A percentile compares a stretch with the other conserved stretches of the same genome.
These are phyloP conservation scores for Coniochaeta sp. DNA, from an alignment of 2,329 filamentous ascomycete genomes.

Conservation along the genomic window DNA sequence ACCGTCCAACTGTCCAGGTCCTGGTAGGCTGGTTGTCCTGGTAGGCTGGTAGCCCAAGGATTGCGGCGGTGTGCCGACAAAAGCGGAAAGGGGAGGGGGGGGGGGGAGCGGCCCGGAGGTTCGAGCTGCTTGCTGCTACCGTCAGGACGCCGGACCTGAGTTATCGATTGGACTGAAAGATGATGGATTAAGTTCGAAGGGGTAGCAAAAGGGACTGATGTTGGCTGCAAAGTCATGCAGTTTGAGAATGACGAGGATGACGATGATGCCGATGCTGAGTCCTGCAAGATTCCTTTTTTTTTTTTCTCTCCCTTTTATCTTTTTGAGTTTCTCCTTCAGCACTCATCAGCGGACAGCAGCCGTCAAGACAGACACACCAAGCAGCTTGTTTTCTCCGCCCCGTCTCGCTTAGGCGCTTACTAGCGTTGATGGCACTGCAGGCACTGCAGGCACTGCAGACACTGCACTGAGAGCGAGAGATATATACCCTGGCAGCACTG, in stretches of 20 bases:
- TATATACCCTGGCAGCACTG: too few relatives aligned
- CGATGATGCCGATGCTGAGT: not conserved
- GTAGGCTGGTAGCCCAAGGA: not conserved
- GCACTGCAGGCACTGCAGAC: too few relatives aligned
- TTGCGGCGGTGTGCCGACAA: not conserved
- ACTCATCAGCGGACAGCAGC: not conserved
- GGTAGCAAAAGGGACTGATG: not conserved
- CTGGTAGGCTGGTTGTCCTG: not conserved
- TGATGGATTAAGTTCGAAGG: not conserved
- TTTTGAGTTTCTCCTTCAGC: not conserved
- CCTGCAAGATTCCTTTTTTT: too few relatives aligned
- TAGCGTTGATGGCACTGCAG: not conserved
- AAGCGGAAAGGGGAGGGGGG: not conserved
- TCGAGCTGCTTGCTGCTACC: not conserved
- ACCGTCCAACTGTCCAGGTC: not conserved
- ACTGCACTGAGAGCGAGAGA: too few relatives aligned
- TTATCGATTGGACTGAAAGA: not conserved
- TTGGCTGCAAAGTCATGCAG: not conserved
- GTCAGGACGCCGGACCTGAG: not conserved
- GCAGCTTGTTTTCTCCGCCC: not conserved
- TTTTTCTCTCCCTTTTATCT: too few relatives aligned
- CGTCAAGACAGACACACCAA: too few relatives aligned
- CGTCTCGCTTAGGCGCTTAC: slow-evolving; percentile 2
- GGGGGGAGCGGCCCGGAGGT: not conserved
- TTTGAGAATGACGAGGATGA: too few relatives aligned